A percentile compares a stretch with the other conserved stretches of the same genome.
Conservation (phyloP, 2,329 filamentous ascomycete genomes). For the Lecanicillium sp. region DNA sequence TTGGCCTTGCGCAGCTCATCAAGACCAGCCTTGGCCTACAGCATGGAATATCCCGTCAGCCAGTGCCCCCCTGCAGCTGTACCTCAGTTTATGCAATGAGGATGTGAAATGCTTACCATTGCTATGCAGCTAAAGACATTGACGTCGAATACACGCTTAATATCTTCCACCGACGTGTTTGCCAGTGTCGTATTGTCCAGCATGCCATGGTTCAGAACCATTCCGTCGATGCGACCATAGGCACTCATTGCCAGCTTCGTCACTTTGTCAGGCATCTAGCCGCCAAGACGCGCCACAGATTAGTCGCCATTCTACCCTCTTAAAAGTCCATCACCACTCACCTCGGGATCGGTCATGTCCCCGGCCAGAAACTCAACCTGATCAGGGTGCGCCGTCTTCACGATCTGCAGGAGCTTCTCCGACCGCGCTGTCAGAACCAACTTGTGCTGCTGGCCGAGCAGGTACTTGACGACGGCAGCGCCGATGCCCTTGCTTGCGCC, state of each 20-base stretch:
- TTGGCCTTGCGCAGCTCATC: conserved; percentile 58
- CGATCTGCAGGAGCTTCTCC: conserved; percentile 35
- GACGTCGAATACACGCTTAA: conserved; percentile 68
- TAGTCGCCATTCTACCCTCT: not conserved
- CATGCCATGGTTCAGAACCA: conserved; percentile 84
- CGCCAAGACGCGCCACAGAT: conserved; percentile 2
- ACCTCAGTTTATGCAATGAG: too few species aligned
- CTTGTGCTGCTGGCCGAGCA: conserved; percentile 47
- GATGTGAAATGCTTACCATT: conserved; percentile 63
- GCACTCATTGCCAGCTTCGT: conserved; percentile 56
- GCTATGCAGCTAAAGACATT: conserved; percentile 82
- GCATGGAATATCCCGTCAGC: conserved; percentile 7
- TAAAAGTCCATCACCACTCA: conserved; percentile 16
- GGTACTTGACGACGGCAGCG: conserved; percentile 43
- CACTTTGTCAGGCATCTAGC: conserved; percentile 49
- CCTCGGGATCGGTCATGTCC: conserved; percentile 47
- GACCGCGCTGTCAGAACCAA: conserved; percentile 53
- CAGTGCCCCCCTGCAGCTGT: too few species aligned
- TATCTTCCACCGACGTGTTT: conserved; percentile 62
- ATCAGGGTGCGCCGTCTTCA: conserved; percentile 43
- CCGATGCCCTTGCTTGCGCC: conserved; percentile 58
- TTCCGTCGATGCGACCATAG: conserved; percentile 68
- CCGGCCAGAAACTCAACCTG: conserved; percentile 50
- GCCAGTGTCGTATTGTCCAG: conserved; percentile 69
- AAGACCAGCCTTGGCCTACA: conserved; percentile 68